Conservation (phyloP, 2,329 filamentous ascomycete species). For the Colletotrichum shisoi region DNA sequence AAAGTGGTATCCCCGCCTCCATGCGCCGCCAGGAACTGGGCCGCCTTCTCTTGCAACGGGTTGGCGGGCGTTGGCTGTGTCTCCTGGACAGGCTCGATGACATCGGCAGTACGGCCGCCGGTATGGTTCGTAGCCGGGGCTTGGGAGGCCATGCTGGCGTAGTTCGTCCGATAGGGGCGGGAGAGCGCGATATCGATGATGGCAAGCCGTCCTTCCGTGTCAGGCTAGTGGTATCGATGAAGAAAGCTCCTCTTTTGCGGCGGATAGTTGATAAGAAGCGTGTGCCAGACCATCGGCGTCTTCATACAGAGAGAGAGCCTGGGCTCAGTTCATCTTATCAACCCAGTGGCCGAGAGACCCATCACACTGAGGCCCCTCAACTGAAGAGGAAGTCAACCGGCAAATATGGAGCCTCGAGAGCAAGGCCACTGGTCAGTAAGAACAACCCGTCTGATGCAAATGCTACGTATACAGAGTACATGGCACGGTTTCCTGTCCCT, state of each 20-base stretch:
- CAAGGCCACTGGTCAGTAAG: neutral
- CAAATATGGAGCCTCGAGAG: conserved; percentile 1
- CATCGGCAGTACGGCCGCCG: neutral
- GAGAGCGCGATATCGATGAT: neutral
- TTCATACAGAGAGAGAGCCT: neutral
- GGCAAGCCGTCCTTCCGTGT: neutral
- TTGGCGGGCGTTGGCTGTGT: neutral
- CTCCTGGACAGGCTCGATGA: conserved; percentile 15
- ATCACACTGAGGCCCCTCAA: neutral
- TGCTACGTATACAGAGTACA: conserved; percentile 3
- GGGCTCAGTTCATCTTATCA: conserved; percentile 28
- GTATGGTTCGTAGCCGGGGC: neutral
- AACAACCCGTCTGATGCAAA: conserved; percentile 5
- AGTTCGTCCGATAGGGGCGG: neutral
- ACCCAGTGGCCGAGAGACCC: neutral
- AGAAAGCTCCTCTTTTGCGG: neutral
- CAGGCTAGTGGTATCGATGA: neutral
- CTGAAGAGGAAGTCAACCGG: neutral
- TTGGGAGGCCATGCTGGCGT: conserved; percentile 6
- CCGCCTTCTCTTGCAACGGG: conserved; percentile 52
- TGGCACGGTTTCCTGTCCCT: neutral
- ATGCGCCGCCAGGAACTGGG: conserved; percentile 54
- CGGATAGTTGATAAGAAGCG: neutral
- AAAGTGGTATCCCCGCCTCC: conserved; percentile 51
- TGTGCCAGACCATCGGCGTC: neutral